phyloP scores from a whole-genome alignment of 2,329 filamentous ascomycete species.

The Aspergillus caelatus region DNA sequence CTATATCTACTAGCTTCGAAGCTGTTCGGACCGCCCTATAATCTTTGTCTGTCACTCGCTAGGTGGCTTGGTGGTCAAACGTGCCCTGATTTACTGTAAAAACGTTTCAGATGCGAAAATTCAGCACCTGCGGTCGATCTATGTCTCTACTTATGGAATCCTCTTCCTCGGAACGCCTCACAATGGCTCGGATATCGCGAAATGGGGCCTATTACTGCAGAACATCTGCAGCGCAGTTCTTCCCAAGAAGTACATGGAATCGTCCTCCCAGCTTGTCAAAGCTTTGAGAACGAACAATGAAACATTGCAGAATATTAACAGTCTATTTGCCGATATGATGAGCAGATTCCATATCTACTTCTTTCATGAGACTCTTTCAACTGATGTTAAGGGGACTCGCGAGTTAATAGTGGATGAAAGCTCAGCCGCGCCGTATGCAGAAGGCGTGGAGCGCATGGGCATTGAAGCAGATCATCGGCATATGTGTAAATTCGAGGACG shows the following conservation, averaged over 20 bases:
- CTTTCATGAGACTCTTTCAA: conserved; percentile 74
- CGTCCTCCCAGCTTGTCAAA: conserved; percentile 68
- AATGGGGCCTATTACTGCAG: conserved; percentile 69
- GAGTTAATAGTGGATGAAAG: conserved; percentile 68
- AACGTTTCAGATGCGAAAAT: conserved; percentile 62
- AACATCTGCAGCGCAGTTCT: conserved; percentile 67
- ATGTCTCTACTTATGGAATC: conserved; percentile 73
- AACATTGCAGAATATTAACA: conserved; percentile 73
- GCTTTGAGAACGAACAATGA: conserved; percentile 75
- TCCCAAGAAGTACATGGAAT: conserved; percentile 68
- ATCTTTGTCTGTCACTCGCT: conserved; percentile 77
- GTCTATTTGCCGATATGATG: conserved; percentile 71
- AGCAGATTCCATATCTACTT: conserved; percentile 73
- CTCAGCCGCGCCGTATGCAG: conserved; percentile 70
- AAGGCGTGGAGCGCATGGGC: conserved; percentile 72
- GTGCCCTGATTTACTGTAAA: conserved; percentile 68
- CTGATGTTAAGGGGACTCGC: conserved; percentile 66
- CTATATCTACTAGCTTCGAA: conserved; percentile 38
- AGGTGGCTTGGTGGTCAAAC: conserved; percentile 72
- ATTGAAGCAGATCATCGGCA: conserved; percentile 71
- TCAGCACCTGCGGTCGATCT: conserved; percentile 69
- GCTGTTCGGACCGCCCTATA: conserved; percentile 65
- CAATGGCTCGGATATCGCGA: conserved; percentile 67
- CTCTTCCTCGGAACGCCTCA: conserved; percentile 79
- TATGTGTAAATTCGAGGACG: conserved; percentile 72